A percentile compares a stretch with the other conserved stretches of the same genome.
Evolutionary conservation across 345 rosid genomes (phyloP).

Genomic region (Odontarrhena argentea): DNA sequence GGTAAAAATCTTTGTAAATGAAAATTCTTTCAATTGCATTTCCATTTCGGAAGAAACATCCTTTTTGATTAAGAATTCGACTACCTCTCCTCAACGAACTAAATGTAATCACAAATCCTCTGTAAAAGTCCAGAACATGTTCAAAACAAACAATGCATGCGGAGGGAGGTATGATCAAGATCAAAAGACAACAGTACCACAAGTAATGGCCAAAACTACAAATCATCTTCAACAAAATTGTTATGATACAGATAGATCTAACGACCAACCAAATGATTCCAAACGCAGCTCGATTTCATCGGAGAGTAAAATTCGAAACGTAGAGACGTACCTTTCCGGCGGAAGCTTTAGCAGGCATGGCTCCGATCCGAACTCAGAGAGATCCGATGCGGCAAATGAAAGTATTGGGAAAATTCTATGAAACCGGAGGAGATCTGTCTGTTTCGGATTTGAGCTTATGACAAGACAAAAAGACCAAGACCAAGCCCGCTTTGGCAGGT

Average conservation of each 20-base stretch:
- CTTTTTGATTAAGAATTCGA: not conserved
- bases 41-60: not conserved
- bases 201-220: not conserved
- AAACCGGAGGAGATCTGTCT: too few relatives aligned
- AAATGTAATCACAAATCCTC: not conserved
- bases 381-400: conserved; percentile 25
- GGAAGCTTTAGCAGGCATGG: conserved; percentile 24
- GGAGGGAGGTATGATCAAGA: conserved; percentile 18
- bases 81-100: not conserved
- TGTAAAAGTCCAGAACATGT: not conserved
- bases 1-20: not conserved
- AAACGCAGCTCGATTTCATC: conserved; percentile 12
- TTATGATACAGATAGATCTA: conserved; percentile 8
- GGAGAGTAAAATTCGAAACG: not conserved
- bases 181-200: not conserved
- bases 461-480: too few relatives aligned
- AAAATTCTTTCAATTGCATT: not conserved
- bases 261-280: not conserved
- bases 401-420: not conserved
- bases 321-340: conserved; percentile 37
- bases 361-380: not conserved
- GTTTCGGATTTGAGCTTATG: too few relatives aligned
- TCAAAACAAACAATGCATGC: conserved; percentile 26
- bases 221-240: not conserved
- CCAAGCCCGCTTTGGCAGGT: too few relatives aligned